Conservation (phyloP, 805 yeast genomes). For the Tetrapisispora fleetii region DNA sequence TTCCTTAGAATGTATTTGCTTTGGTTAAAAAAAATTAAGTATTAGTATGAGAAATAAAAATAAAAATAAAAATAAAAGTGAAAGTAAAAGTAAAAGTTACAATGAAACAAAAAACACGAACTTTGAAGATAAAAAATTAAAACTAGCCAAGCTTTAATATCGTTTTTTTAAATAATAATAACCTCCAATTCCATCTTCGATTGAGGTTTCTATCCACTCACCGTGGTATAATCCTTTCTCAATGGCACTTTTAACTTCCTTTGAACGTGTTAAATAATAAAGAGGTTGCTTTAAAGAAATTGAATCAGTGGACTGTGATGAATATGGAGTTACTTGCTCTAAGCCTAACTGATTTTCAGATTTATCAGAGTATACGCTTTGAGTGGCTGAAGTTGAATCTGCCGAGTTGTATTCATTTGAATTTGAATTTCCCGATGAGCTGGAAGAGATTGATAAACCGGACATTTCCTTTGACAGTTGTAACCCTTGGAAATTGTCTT, state of each 20-base stretch:
- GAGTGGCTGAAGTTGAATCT: not conserved
- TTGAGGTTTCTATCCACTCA: slow-evolving; percentile 28
- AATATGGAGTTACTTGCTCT: not conserved
- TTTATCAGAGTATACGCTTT: not conserved
- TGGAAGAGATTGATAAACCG: not conserved
- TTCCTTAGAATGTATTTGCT: too few relatives aligned
- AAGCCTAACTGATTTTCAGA: not conserved
- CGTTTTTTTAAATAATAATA: slow-evolving; percentile 14
- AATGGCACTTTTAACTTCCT: slow-evolving; percentile 30
- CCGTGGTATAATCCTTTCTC: slow-evolving; percentile 29
- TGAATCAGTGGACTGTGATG: not conserved
- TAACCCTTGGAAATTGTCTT: not conserved
- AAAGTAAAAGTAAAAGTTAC: too few relatives aligned
- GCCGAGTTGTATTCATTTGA: not conserved
- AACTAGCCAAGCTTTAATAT: not conserved
- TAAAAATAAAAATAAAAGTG: too few relatives aligned
- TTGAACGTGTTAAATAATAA: slow-evolving; percentile 31
- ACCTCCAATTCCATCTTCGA: slow-evolving; percentile 31
- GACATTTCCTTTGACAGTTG: not conserved
- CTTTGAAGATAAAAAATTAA: not conserved
- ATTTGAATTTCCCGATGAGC: not conserved
- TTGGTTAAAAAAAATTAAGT: too few relatives aligned
- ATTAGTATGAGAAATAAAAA: too few relatives aligned
- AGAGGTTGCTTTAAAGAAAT: slow-evolving; percentile 8
- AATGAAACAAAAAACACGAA: not conserved